Base-by-base conservation (phyloP, 345 rosid species). In the Stellera chamaejasme region DNA sequence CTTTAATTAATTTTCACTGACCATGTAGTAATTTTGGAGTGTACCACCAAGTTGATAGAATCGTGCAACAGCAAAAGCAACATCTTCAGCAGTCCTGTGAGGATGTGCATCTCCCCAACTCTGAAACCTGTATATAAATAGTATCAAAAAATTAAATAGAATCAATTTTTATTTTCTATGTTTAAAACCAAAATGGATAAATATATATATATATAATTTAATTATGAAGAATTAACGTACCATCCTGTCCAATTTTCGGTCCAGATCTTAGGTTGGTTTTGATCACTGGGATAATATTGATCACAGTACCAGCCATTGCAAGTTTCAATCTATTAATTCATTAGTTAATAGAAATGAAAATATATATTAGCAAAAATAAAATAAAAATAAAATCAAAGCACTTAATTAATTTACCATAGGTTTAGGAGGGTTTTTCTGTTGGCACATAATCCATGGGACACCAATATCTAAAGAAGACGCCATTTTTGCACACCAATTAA, bases 211-310 rank as follows among this genome's bases (percentile, higher is more conserved):
- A 23, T 19, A 53, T 0, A 9, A 62, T 28, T 27, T 27, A 13
- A 2, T 10, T n/a, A 5, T 12, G 14, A 8, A 15, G 19, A 48
- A 53, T 1, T 16, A 19, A 52, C 69, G 42, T 11, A 84, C 93
- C 83, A 86, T 13, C 90, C 90, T 4, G 82, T 77, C 90, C 82
- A 85, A 50, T 80, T 82, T 60, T 85, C 93, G 12, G 87, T 77
- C 89, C 89, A 85, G 54, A 82, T 73, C 45, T 83, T 81, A 4
- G 87, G 90, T 15, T 63, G 72, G 12, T 55, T 66, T 0, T 77
- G 63, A 36, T 64, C 52, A 5, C 45, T 71, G 0, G 79, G 87
- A 8, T 65, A 58, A 53, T 54, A 79, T 10, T 61, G 25, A 50
- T 83, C 80, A 55, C 85, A 77, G 27, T 86, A 83, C 62, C 63